Evolutionary conservation across 192 early-diverging fungal species (phyloP), one percentile per base, ranked within the genome.

Genomic region (Entophlyctis luteolus): DNA sequence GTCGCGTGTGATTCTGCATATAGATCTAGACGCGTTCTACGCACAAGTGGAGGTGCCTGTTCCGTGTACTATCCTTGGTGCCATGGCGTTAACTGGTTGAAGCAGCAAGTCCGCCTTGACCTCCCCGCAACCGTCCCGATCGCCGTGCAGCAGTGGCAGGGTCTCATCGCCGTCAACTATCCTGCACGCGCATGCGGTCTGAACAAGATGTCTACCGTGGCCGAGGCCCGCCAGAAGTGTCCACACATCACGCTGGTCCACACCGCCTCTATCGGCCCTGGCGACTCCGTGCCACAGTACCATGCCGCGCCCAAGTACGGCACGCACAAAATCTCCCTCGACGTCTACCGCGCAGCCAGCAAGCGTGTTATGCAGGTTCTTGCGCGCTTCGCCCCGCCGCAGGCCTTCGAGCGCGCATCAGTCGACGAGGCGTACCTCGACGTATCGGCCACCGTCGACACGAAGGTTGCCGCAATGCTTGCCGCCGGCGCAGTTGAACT

Each of bases 371-470:
- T 60, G 58, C 25, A 38, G 8, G 10, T 60, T 8, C 38, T 60
- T 5, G 20, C 58, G 18, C 50, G 50, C 25, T 53, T 53, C 50
- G 14, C 50, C 14, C 42, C 42, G 42, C 10, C 10, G 42, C 12
- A 14, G 42, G 42, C 42, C 42, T 45, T 73, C 23, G 27, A 63
- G 35, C 46, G 55, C 4, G 50, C 55, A 1, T 50, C 48, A 14
- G 69, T 90, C 4, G 95, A 98, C 63, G 96, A 98, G 65, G 90
- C 87, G 0, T 96, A 87, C 68, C 68, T 98, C 68, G 96, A 98
- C 68, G 78, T 91, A 2, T 89, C 93, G 0, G 84, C 84, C 34
- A 59, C 76, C 22, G 88, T 92, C 0, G 84, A 88, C 45, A 56
- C 77, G 39, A 68, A 37, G 4, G 72, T 76, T 27, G 37, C 22